A percentile compares a stretch with the other conserved stretches of the same genome.
phyloP scores from a whole-genome alignment of 805 yeast species.

The Candida takata region DNA sequence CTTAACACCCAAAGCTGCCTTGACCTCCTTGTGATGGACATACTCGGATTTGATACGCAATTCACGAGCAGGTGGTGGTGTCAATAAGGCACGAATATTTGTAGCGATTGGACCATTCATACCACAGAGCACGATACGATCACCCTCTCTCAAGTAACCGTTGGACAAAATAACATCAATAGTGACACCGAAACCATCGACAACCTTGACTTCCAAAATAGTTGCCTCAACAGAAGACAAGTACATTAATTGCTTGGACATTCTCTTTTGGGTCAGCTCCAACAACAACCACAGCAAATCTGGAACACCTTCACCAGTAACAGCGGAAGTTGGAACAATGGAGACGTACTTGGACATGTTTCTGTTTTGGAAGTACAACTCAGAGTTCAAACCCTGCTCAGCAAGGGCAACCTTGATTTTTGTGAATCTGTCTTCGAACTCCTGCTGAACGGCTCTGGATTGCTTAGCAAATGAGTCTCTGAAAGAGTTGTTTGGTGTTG shows the following conservation, averaged over 20 bases:
- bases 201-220: conserved; percentile 92
- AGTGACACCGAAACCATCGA: conserved; percentile 98
- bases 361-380: conserved; percentile 90
- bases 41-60: conserved; percentile 95
- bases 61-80: conserved; percentile 97
- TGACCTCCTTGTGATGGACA: conserved; percentile 93
- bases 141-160: conserved; percentile 93
- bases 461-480: conserved; percentile 88
- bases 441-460: conserved; percentile 78
- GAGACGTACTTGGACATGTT: conserved; percentile 91
- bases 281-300: conserved; percentile 92
- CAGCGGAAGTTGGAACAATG: conserved; percentile 97
- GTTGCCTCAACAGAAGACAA: conserved; percentile 93
- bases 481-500: conserved; percentile 88
- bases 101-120: conserved; percentile 98
- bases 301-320: conserved; percentile 99
- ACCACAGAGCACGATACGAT: conserved; percentile 92
- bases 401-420: conserved; percentile 86
- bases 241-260: conserved; percentile 98
- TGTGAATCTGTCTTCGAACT: conserved; percentile 81
- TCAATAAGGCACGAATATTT: conserved; percentile 86
- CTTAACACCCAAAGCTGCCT: conserved; percentile 98
- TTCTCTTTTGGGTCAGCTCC: conserved; percentile 95
- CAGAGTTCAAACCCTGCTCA: conserved; percentile 98
- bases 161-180: conserved; percentile 97